Conservation (phyloP, 1,284 basidiomycete genomes). For the Apiotrichum montevideense region DNA sequence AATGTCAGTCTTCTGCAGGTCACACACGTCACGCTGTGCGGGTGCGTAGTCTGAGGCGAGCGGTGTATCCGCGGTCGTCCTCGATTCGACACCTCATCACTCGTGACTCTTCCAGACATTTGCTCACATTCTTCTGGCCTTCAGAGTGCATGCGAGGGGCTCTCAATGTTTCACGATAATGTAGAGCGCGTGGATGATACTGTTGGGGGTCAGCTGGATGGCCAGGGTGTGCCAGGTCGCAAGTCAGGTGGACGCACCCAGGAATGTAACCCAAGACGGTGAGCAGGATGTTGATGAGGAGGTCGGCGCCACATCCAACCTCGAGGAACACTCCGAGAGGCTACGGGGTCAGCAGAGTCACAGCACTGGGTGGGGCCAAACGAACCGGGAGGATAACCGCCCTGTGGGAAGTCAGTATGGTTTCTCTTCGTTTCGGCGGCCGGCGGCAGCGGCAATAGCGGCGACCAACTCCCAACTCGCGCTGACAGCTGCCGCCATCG, state of each 20-base stretch:
- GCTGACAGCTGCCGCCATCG: no score
- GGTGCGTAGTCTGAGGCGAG: no score
- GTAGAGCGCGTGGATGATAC: conserved; percentile 9
- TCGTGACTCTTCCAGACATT: neutral
- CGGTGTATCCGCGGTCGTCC: no score
- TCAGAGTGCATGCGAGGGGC: neutral
- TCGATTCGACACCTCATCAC: no score
- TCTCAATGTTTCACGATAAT: conserved; percentile 33
- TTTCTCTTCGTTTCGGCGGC: no score
- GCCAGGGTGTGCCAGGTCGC: neutral
- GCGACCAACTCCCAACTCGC: neutral
- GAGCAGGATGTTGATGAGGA: conserved; percentile 40
- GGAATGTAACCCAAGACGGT: conserved; percentile 42
- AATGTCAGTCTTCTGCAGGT: no score
- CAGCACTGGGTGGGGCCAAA: no score
- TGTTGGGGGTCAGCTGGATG: neutral
- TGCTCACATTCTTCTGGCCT: neutral
- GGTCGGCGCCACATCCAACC: conserved; percentile 37
- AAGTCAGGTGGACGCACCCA: conserved; percentile 10
- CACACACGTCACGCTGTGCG: no score
- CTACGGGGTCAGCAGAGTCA: neutral
- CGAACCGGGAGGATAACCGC: no score
- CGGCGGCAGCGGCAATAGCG: no score
- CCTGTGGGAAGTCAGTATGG: no score
- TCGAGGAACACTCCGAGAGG: conserved; percentile 45